Evolutionary conservation across 108 stramenopile genomes (phyloP), one percentile per base, ranked within the genome.

Genomic region (Epipyxis sp.): DNA sequence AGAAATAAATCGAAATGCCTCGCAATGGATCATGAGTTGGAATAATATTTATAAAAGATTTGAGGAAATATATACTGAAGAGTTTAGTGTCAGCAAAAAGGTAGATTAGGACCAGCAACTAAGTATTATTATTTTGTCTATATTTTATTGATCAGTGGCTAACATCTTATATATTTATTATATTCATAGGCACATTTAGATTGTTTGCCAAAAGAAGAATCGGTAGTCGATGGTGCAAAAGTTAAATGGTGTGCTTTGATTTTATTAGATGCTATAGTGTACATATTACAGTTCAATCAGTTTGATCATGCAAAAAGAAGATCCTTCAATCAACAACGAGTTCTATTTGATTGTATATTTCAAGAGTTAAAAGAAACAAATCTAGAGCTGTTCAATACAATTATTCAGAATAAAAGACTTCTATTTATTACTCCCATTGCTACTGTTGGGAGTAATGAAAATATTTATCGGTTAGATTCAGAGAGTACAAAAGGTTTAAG

Each of bases 271-370:
- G 61, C 61, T 37, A 13, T 65, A 29, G 35, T 65, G 20, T 65
- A 65, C 25, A 13, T 65, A 6, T 37, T 13, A 3, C 6, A 29
- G 61, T 10, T 6, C 35, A 10, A 65, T 3, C 13, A 16, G 10
- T 37, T 35, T 10, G 34, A 29, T 3, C 20, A 10, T 37, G 35
- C 61, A 32, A 32, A 32, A 37, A 16, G 61, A 65, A 65, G 61
- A 25, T 3, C 20, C 3, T 65, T 65, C 25, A 65, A 65, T 37
- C 61, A 65, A 65, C 61, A 65, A 37, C 3, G 61, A 35, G 61
- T 65, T 35, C 34, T 65, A 32, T 3, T 10, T 65, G 61, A 65
- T 65, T 35, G 61, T 25, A 3, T 65, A 10, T 20, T 57, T 25
- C 20, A 16, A 16, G 54, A 57, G 54, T 32, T 65, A 32, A 65